These are phyloP conservation scores for Fusarium anguioides DNA, from an alignment of 2,329 filamentous ascomycete species.

Conservation along the genomic window DNA sequence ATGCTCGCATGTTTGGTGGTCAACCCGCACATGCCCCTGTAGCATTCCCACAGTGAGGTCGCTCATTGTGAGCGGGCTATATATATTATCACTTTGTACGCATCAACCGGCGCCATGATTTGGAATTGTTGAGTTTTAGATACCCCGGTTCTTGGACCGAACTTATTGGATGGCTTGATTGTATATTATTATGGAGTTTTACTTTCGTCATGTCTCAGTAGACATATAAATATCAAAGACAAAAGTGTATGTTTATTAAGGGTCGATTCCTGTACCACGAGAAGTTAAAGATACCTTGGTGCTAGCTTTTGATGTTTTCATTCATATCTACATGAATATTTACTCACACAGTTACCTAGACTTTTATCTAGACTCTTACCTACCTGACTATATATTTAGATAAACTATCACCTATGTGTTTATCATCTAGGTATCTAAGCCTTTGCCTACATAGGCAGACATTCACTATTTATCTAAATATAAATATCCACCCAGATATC, in stretches of 20 bases:
- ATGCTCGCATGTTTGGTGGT: conserved; percentile 55
- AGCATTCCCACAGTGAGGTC: conserved; percentile 38
- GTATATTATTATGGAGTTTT: conserved; percentile 26
- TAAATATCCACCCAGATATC: too few species aligned
- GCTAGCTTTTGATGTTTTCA: too few species aligned
- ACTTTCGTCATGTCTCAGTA: conserved; percentile 1
- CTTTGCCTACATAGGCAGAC: too few species aligned
- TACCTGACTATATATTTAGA: too few species aligned
- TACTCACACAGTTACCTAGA: too few species aligned
- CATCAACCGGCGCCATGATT: conserved; percentile 40
- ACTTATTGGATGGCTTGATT: conserved; percentile 12
- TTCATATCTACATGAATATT: too few species aligned
- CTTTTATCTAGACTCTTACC: too few species aligned
- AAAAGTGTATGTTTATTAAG: not conserved
- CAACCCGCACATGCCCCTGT: conserved; percentile 41
- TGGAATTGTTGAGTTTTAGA: conserved; percentile 42
- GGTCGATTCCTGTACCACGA: too few species aligned
- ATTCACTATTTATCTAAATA: too few species aligned
- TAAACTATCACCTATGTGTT: too few species aligned
- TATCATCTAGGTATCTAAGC: too few species aligned
- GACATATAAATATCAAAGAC: not conserved
- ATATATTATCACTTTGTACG: conserved; percentile 28
- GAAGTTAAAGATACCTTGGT: too few species aligned
- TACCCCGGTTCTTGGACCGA: conserved; percentile 39
- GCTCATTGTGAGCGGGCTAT: not conserved